phyloP scores from a whole-genome alignment of 2,329 filamentous ascomycete genomes.

The Rugonectria rugulosa region DNA sequence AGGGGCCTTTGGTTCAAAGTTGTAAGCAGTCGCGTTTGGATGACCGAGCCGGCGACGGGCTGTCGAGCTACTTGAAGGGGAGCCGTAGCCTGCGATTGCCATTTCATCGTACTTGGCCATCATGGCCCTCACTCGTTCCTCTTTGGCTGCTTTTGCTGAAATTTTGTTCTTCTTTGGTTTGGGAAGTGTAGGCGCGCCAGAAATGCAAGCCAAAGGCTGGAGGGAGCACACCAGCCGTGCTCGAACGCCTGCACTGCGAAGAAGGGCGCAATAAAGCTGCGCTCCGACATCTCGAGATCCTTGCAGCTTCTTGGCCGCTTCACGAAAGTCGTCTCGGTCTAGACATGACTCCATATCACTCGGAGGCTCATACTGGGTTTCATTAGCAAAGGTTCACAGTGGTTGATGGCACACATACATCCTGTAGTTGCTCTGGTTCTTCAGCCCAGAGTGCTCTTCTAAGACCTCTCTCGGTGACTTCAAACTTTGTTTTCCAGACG shows the following conservation, averaged over 20 bases:
- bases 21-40: slow-evolving; percentile 61
- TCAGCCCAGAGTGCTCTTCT: slow-evolving; percentile 79
- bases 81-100: slow-evolving; percentile 37
- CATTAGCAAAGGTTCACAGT: slow-evolving; percentile 29
- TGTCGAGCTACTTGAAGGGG: slow-evolving; percentile 45
- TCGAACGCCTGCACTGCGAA: slow-evolving; percentile 83
- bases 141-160: slow-evolving; percentile 41
- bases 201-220: slow-evolving; percentile 78
- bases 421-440: slow-evolving; percentile 64
- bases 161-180: slow-evolving; percentile 46
- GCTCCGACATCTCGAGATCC: slow-evolving; percentile 91
- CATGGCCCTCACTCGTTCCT: slow-evolving; percentile 48
- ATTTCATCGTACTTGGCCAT: slow-evolving; percentile 50
- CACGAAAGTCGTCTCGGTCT: slow-evolving; percentile 76
- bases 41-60: slow-evolving; percentile 60
- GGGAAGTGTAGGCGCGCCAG: slow-evolving; percentile 57
- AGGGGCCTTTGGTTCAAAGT: slow-evolving; percentile 54
- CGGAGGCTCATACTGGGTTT: slow-evolving; percentile 61
- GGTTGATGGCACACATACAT: slow-evolving; percentile 51
- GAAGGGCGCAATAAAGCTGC: slow-evolving; percentile 87
- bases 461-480: slow-evolving; percentile 74
- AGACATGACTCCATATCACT: slow-evolving; percentile 72
- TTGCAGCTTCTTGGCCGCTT: slow-evolving; percentile 71
- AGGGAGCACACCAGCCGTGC: slow-evolving; percentile 88
- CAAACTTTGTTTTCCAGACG: slow-evolving; percentile 74